phyloP scores from a whole-genome alignment of 1,284 basidiomycete species.

The Apiotrichum gracile region DNA sequence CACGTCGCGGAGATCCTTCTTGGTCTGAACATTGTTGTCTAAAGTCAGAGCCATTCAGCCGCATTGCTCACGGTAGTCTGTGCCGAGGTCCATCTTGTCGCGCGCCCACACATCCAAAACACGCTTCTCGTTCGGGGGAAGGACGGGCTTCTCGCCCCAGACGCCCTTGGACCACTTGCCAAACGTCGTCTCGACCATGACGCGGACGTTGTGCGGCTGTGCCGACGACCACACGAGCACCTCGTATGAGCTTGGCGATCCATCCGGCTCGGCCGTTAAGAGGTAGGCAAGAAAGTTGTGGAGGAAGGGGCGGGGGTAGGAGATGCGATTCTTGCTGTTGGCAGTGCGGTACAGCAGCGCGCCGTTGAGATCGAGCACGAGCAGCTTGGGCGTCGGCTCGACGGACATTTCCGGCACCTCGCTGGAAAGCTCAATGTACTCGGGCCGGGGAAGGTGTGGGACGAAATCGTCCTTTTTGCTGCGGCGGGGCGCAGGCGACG shows the following conservation, averaged over 20 bases:
- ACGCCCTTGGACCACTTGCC: conserved; percentile 29
- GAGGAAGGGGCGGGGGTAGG: conserved; percentile 42
- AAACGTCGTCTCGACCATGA: conserved; percentile 41
- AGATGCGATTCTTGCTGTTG: conserved; percentile 7
- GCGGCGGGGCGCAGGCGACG: neutral
- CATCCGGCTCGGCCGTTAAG: conserved; percentile 26
- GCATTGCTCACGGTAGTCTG: conserved; percentile 41
- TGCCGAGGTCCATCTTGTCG: conserved; percentile 37
- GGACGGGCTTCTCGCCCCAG: conserved; percentile 23
- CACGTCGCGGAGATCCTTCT: conserved; percentile 43
- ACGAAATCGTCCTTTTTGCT: neutral
- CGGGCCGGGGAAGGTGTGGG: neutral
- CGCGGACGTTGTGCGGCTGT: conserved; percentile 43
- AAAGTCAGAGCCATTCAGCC: conserved; percentile 13
- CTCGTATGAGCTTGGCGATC: conserved; percentile 27
- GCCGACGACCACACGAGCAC: conserved; percentile 46
- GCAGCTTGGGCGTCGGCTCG: conserved; percentile 25
- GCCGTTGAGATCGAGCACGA: conserved; percentile 46
- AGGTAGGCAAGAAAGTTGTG: conserved; percentile 40
- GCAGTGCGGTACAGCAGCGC: conserved; percentile 38
- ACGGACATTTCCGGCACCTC: neutral
- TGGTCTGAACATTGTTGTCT: conserved; percentile 32
- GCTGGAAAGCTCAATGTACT: conserved; percentile 7
- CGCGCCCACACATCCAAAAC: conserved; percentile 44
- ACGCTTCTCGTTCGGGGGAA: conserved; percentile 25